A percentile compares a stretch with the other conserved stretches of the same genome.
phyloP scores from a whole-genome alignment of 331 rosid genomes.

The Telfairia occidentalis region DNA sequence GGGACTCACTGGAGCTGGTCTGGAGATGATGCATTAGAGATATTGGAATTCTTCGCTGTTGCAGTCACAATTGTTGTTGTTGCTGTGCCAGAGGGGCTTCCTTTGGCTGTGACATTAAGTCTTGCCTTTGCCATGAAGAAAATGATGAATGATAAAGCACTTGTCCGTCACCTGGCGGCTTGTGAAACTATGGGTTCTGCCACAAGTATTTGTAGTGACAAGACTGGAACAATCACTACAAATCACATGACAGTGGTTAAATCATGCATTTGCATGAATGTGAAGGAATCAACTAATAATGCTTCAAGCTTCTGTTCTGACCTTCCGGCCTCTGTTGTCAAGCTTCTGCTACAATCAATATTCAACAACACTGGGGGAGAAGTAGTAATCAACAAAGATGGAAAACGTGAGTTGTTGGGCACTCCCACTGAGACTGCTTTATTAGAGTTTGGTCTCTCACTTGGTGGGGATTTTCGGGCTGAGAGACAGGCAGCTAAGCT shows the following conservation, averaged over 20 bases:
- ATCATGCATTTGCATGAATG: slow-evolving; percentile 73
- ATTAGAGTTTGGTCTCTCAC: slow-evolving; percentile 68
- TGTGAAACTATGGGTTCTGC: slow-evolving; percentile 99
- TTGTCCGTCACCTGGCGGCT: slow-evolving; percentile 86
- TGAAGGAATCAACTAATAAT: slow-evolving; percentile 36
- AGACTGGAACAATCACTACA: slow-evolving; percentile 92
- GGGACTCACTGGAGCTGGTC: slow-evolving; percentile 63
- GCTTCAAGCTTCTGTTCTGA: slow-evolving; percentile 45
- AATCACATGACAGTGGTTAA: slow-evolving; percentile 92
- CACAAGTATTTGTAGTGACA: slow-evolving; percentile 86
- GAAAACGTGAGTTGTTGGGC: slow-evolving; percentile 73
- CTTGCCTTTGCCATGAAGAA: slow-evolving; percentile 98
- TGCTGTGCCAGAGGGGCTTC: slow-evolving; percentile 97
- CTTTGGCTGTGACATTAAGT: slow-evolving; percentile 87
- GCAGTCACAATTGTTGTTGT: slow-evolving; percentile 95
- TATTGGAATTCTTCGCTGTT: slow-evolving; percentile 77
- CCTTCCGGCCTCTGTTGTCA: slow-evolving; percentile 45
- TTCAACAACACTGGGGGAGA: slow-evolving; percentile 91
- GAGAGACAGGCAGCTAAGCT: slow-evolving; percentile 51
- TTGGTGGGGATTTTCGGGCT: slow-evolving; percentile 65
- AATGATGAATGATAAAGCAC: slow-evolving; percentile 98
- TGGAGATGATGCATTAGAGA: slow-evolving; percentile 67
- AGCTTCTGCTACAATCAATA: slow-evolving; percentile 59
- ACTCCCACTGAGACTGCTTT: slow-evolving; percentile 89
- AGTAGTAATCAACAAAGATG: slow-evolving; percentile 58